Evolutionary conservation across 495 filamentous ascomycete species (phyloP).

Genomic region (Jackrogersella minutella): DNA sequence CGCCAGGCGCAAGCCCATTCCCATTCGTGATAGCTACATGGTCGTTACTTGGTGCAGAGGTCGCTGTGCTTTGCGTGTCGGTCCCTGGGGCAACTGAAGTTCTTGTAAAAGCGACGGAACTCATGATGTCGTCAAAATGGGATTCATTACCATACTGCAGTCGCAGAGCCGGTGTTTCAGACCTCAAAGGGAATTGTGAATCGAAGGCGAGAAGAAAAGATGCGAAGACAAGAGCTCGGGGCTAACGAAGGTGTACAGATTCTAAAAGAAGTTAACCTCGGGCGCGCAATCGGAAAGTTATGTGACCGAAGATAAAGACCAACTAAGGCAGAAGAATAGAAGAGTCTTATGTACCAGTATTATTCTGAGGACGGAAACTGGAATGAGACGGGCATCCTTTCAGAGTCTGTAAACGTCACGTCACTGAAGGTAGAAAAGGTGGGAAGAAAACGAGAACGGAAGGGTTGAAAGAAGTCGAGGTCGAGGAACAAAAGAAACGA

Average conservation of each 20-base stretch:
- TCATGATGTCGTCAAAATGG: slow-evolving; percentile 28
- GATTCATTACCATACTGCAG: not conserved
- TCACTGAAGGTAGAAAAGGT: slow-evolving; percentile 16
- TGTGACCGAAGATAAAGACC: not conserved
- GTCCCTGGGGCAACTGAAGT: slow-evolving; percentile 7
- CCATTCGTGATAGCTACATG: not conserved
- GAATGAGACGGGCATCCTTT: slow-evolving; percentile 43
- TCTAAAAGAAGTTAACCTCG: not conserved
- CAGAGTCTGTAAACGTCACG: slow-evolving; percentile 31
- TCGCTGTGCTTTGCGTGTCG: slow-evolving; percentile 9
- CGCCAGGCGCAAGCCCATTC: not conserved
- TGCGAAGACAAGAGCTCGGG: not conserved
- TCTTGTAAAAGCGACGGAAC: slow-evolving; percentile 33
- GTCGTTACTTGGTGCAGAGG: not conserved
- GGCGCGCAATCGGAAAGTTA: not conserved
- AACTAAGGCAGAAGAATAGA: not conserved
- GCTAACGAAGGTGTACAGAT: not conserved
- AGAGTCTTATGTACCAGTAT: slow-evolving; percentile 38
- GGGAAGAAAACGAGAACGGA: slow-evolving; percentile 35
- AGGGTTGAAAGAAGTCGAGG: slow-evolving; percentile 41
- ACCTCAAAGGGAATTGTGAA: not conserved
- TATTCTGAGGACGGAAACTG: slow-evolving; percentile 26
- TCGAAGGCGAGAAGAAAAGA: not conserved
- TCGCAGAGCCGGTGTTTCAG: not conserved
- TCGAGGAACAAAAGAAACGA: slow-evolving; percentile 13